Evolutionary conservation across 805 yeast species (phyloP), one percentile per base, ranked within the genome.

Genomic region (Schizosaccharomyces cryophilus): DNA sequence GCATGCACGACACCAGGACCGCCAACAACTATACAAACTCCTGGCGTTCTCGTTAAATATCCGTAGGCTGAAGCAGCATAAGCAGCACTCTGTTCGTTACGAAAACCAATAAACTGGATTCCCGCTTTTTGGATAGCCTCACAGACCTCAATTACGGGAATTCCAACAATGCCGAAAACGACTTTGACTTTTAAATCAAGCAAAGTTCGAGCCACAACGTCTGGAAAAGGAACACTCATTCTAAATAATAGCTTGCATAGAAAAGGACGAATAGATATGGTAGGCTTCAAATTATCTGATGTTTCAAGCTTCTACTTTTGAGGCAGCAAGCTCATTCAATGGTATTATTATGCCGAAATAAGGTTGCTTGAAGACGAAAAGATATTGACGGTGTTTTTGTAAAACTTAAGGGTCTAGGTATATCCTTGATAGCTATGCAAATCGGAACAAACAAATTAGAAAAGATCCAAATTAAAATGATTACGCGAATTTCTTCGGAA

Each of bases 31-130:
- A 83, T 72, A 19, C 81, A 68, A 0, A 83, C 84, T 21, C 85
- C 87, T 0, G 88, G 88, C 62, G 69, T 71, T 0, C 80, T 79
- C 3, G 84, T 81, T 54, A 83, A 67, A 64, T 79, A 83, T 0
- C 87, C 87, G 67, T 83, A 82, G 0, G 78, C 77, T 1, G 85
- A 79, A 1, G 89, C 88, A 2, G 89, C 89, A 65, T 83, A 82
- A 0, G 86, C 79, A 0, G 89, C 88, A 17, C 84, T 75, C 66
- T 83, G 88, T 67, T 83, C 88, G 68, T 83, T 83, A 63, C 88
- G 72, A 67, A 82, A 83, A 0, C 82, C 67, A 48, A 83, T 69
- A 68, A 83, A 83, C 62, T 72, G 70, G 62, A 84, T 77, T 1
- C 83, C 85, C 5, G 54, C 13, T 4, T 24, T 15, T 19, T 9